Evolutionary conservation across 2,329 filamentous ascomycete species (phyloP).

Genomic region (Fusarium pseudograminearum): DNA sequence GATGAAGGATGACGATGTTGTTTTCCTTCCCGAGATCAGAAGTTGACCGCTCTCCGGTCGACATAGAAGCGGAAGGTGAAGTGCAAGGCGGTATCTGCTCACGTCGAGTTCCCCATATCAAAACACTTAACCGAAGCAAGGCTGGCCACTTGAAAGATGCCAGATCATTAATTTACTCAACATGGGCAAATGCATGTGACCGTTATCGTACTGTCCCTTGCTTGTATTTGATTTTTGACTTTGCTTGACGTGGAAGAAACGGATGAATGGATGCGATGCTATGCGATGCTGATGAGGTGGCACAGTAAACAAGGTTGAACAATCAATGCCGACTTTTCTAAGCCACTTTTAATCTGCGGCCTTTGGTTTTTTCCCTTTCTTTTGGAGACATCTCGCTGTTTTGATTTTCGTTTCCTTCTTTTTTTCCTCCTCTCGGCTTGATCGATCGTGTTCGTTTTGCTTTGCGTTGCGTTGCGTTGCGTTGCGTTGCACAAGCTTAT

Average conservation of each 20-base stretch:
- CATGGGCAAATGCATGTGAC: slow-evolving; percentile 47
- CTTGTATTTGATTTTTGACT: slow-evolving; percentile 7
- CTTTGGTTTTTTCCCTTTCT: slow-evolving; percentile 6
- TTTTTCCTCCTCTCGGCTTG: background rate
- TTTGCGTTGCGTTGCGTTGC: too few relatives aligned
- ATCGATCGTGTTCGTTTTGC: background rate
- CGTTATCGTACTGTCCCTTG: slow-evolving; percentile 12
- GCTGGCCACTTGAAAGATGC: slow-evolving; percentile 37
- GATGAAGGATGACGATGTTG: background rate
- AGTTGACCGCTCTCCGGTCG: slow-evolving; percentile 27
- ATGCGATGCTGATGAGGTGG: slow-evolving; percentile 24
- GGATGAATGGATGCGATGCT: background rate
- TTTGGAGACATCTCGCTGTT: background rate
- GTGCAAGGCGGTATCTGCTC: slow-evolving; percentile 22
- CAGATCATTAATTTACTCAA: slow-evolving; percentile 35
- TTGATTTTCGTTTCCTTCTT: slow-evolving; percentile 7
- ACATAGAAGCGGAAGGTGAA: slow-evolving; percentile 7
- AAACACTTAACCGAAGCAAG: slow-evolving; percentile 27
- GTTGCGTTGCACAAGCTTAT: background rate
- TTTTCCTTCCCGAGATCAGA: background rate
- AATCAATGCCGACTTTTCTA: slow-evolving; percentile 22
- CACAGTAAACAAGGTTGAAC: slow-evolving; percentile 19
- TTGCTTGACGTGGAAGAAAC: slow-evolving; percentile 25
- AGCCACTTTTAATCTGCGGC: slow-evolving; percentile 5
- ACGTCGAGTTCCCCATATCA: slow-evolving; percentile 26